phyloP scores from a whole-genome alignment of 208 protist genomes.

The Acanthamoeba lenticulata region DNA sequence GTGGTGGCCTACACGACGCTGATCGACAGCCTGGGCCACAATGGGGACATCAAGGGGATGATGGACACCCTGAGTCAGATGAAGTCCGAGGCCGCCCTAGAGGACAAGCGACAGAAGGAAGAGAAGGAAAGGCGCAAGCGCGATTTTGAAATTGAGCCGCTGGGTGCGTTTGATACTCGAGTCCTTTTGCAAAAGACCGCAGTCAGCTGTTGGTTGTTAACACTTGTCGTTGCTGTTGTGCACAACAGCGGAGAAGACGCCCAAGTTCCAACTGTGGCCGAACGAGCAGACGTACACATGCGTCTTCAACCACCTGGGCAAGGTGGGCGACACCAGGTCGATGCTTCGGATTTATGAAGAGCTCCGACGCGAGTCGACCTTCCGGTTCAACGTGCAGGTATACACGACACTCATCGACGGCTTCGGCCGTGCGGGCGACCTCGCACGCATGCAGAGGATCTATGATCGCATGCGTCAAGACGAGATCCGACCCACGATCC shows the following conservation, averaged over 20 bases:
- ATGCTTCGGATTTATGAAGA: background rate
- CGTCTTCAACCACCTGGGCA: slow-evolving; percentile 17
- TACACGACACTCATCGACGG: background rate
- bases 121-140: background rate
- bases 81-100: background rate
- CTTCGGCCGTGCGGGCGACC: background rate
- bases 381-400: background rate
- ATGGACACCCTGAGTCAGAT: background rate
- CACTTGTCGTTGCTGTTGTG: background rate
- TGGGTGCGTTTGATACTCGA: background rate
- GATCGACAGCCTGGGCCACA: background rate
- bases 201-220: background rate
- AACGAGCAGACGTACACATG: slow-evolving; percentile 19
- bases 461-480: background rate
- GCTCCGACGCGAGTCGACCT: background rate
- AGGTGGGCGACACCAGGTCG: background rate
- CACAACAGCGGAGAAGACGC: background rate
- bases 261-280: background rate
- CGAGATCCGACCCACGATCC: background rate
- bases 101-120: background rate
- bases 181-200: background rate
- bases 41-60: background rate
- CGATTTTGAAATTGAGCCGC: background rate
- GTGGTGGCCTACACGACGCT: background rate
- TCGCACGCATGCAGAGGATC: slow-evolving; percentile 6